phyloP scores from a whole-genome alignment of 176 grass and related monocot species.

The Oryza rufipogon region DNA sequence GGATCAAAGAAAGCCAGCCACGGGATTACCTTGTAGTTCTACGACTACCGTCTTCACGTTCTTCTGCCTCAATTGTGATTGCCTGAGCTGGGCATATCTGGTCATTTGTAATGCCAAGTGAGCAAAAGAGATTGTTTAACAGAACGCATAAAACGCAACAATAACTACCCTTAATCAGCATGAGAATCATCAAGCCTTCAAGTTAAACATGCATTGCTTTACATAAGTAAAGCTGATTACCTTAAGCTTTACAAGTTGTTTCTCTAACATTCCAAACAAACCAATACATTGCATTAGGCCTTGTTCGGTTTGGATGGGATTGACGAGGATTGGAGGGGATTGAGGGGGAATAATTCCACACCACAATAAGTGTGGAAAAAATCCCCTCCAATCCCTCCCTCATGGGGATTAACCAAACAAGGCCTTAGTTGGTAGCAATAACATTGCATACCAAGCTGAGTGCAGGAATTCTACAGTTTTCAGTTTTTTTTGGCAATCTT shows the following conservation, averaged over 20 bases:
- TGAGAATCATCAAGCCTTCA: neutral
- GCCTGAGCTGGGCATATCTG: constrained; percentile 98
- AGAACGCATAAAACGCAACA: constrained; percentile 13
- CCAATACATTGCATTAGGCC: neutral
- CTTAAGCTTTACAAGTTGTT: neutral
- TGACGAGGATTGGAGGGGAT: no score
- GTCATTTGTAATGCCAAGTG: constrained; percentile 14
- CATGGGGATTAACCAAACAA: no score
- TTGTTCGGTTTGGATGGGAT: no score
- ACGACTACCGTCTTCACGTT: constrained; percentile 97
- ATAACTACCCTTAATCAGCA: constrained; percentile 13
- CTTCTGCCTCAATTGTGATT: constrained; percentile 98
- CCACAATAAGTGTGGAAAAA: no score
- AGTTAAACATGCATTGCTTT: neutral
- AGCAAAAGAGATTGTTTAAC: neutral
- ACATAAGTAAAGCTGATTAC: neutral
- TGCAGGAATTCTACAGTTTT: neutral
- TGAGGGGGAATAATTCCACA: no score
- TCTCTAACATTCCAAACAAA: neutral
- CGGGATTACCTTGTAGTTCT: constrained; percentile 80
- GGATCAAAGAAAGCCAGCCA: neutral
- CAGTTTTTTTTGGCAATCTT: neutral
- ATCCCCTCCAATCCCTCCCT: no score
- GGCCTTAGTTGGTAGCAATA: neutral
- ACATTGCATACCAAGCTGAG: neutral